Conservation (phyloP, 768 basidiomycete species). For the Macrolepiota fuliginosa region DNA sequence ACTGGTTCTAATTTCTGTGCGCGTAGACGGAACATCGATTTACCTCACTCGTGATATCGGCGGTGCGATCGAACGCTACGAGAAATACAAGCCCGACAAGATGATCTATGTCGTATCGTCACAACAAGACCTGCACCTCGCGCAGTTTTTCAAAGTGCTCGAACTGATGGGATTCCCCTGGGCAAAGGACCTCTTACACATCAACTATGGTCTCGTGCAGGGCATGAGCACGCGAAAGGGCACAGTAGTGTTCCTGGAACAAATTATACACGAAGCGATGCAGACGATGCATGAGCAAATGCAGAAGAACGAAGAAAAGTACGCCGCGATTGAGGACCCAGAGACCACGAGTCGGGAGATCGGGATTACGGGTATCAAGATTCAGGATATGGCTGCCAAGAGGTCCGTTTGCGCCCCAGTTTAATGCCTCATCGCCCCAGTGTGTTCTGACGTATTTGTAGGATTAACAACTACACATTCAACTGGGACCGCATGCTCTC, state of each 20-base stretch:
- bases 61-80: conserved; percentile 88
- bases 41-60: conserved; percentile 96
- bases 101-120: conserved; percentile 88
- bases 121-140: conserved; percentile 82
- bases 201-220: conserved; percentile 89
- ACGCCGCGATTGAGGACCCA: conserved; percentile 84
- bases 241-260: conserved; percentile 91
- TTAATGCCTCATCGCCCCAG: conserved; percentile 5
- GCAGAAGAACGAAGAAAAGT: conserved; percentile 69
- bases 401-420: conserved; percentile 45
- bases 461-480: conserved; percentile 95
- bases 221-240: conserved; percentile 92
- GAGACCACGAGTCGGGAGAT: conserved; percentile 76
- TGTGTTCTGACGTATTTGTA: conserved; percentile 23
- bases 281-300: conserved; percentile 96
- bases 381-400: conserved; percentile 96
- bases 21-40: conserved; percentile 85
- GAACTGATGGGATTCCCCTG: conserved; percentile 87
- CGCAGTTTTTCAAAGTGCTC: conserved; percentile 93
- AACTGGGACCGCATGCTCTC: conserved; percentile 92
- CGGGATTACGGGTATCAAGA: conserved; percentile 94
- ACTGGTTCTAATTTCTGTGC: background rate
- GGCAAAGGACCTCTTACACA: conserved; percentile 79
- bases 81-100: conserved; percentile 82
- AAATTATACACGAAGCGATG: conserved; percentile 87